Conservation (phyloP, 306 rosid genomes). For the Lathyrus sativus region DNA sequence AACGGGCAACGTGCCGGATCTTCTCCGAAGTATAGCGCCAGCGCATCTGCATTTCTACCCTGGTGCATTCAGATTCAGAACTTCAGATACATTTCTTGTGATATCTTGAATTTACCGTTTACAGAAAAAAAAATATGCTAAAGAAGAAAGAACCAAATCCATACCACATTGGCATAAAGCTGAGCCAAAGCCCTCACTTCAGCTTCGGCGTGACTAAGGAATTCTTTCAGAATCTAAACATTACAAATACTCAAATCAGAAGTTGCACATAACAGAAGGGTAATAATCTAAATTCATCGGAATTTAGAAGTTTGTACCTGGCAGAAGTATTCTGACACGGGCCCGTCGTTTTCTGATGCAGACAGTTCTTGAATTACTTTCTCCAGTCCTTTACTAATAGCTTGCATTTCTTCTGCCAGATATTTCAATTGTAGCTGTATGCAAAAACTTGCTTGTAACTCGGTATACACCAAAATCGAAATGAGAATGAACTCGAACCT, state of each 20-base stretch:
- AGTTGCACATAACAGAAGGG: too few species aligned
- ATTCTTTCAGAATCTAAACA: slow-evolving; percentile 69
- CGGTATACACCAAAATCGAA: slow-evolving; percentile 26
- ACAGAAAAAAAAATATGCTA: slow-evolving; percentile 31
- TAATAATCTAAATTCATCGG: too few species aligned
- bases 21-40: slow-evolving; percentile 80
- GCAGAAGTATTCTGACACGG: slow-evolving; percentile 73
- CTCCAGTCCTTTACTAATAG: slow-evolving; percentile 90
- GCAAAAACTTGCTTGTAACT: slow-evolving; percentile 33
- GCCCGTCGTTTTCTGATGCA: slow-evolving; percentile 86
- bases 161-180: slow-evolving; percentile 79
- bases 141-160: slow-evolving; percentile 39
- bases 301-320: too few species aligned
- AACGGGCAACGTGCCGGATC: slow-evolving; percentile 78
- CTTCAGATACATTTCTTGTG: slow-evolving; percentile 33
- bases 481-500: slow-evolving; percentile 31
- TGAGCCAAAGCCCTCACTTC: slow-evolving; percentile 84
- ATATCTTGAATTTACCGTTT: slow-evolving; percentile 19
- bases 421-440: slow-evolving; percentile 89
- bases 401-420: slow-evolving; percentile 99
- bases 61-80: slow-evolving; percentile 47
- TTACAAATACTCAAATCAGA: too few species aligned
- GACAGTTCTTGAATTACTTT: slow-evolving; percentile 90
- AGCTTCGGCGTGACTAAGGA: slow-evolving; percentile 67
- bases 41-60: slow-evolving; percentile 92